These are phyloP conservation scores for Aureobasidium leucospermi DNA, from an alignment of 2,329 filamentous ascomycete species.

Conservation along the genomic window DNA sequence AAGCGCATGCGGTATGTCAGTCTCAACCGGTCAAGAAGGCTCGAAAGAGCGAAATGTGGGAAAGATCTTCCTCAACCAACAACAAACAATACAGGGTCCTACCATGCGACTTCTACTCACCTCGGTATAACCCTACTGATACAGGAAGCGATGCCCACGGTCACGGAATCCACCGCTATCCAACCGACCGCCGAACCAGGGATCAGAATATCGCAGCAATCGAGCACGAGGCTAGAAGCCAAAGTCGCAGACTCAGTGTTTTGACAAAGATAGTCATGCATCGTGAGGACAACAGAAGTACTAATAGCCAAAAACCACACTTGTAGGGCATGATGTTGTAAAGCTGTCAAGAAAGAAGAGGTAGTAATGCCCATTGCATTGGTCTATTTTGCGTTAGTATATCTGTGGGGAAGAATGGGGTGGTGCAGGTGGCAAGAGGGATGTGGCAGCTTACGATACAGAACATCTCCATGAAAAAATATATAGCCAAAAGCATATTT, in stretches of 20 bases:
- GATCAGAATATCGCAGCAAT: slow-evolving; percentile 55
- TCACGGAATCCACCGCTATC: slow-evolving; percentile 45
- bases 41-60: too few species aligned
- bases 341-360: slow-evolving; percentile 34
- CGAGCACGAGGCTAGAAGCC: slow-evolving; percentile 38
- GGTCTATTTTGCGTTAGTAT: slow-evolving; percentile 7
- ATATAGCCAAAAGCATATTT: slow-evolving; percentile 56
- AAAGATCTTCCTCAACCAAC: too few species aligned
- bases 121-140: slow-evolving; percentile 41
- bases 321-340: slow-evolving; percentile 55
- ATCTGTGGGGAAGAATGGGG: neutral
- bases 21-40: too few species aligned
- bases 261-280: slow-evolving; percentile 32
- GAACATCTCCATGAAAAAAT: slow-evolving; percentile 58
- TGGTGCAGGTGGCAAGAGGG: neutral
- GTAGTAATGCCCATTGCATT: slow-evolving; percentile 46
- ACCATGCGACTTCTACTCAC: too few species aligned
- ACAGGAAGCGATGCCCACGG: slow-evolving; percentile 53
- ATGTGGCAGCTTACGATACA: slow-evolving; percentile 48
- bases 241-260: neutral
- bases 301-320: slow-evolving; percentile 62
- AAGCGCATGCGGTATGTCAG: too few species aligned
- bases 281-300: slow-evolving; percentile 39
- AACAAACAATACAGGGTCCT: too few species aligned
- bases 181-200: slow-evolving; percentile 56